Conservation (phyloP, 768 basidiomycete species). For the Polyporus arcularius region DNA sequence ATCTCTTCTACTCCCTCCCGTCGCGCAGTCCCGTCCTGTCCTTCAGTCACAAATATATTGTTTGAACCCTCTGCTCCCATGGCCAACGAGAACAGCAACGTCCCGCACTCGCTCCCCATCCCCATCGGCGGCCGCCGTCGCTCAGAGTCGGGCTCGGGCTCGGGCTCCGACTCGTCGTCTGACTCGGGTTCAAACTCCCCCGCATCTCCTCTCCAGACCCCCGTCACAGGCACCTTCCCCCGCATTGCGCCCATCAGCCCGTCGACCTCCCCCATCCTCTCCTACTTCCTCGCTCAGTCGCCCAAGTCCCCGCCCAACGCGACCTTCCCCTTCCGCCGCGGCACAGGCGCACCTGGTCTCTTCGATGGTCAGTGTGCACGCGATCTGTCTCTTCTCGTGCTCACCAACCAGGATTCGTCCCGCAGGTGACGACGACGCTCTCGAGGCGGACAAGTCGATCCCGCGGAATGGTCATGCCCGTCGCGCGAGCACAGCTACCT, state of each 20-base stretch:
- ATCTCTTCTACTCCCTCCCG: not conserved
- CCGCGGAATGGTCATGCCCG: conserved; percentile 34
- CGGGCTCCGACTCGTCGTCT: conserved; percentile 36
- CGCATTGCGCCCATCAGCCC: conserved; percentile 53
- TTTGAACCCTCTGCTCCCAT: conserved; percentile 5
- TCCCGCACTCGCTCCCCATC: conserved; percentile 67
- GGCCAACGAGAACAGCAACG: conserved; percentile 27
- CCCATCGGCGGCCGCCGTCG: conserved; percentile 58
- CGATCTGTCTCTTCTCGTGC: not conserved
- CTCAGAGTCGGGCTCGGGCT: conserved; percentile 56
- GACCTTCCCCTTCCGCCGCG: conserved; percentile 65
- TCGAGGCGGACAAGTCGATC: conserved; percentile 17
- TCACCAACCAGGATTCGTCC: not conserved
- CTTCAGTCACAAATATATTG: not conserved
- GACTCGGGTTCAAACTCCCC: conserved; percentile 43
- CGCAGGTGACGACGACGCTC: conserved; percentile 19
- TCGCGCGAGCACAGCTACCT: conserved; percentile 57
- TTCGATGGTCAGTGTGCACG: conserved; percentile 54
- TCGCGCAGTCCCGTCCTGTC: conserved; percentile 2
- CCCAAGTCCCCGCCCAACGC: conserved; percentile 43
- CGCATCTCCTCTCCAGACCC: conserved; percentile 51
- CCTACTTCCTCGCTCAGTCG: conserved; percentile 63
- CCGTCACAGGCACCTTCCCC: conserved; percentile 44
- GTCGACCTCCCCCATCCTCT: conserved; percentile 68
- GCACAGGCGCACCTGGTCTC: conserved; percentile 48